Evolutionary conservation across 192 early-diverging fungal genomes (phyloP), one percentile per base, ranked within the genome.

Genomic region (Backusella australiensis): DNA sequence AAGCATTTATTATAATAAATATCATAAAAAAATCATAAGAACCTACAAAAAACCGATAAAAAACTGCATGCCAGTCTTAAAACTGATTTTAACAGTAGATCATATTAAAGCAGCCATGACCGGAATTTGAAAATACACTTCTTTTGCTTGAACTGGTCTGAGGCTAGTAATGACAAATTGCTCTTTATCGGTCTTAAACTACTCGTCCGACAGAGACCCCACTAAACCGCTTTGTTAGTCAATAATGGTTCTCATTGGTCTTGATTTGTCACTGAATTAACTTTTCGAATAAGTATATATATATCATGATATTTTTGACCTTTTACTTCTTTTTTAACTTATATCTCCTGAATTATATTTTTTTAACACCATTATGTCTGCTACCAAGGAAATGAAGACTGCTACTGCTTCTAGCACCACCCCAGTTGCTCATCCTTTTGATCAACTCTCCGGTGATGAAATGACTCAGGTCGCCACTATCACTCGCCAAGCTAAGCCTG

Each of bases 381-480:
- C 70, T 67, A 34, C 63, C 66, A 77, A 77, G 35, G 76, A 77
- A 77, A 77, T 77, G 71, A 77, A 77, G 14, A 63, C 76, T 52
- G 56, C 63, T 29, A 72, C 71, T 67, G 59, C 76, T n/a, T 65
- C 70, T 41, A 63, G 23, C 23, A 72, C 32, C 15, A 65, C 34
- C 26, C 29, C 67, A 32, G 12, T 38, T 53, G 19, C 71, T 34
- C 82, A 83, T 72, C 82, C 82, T n/a, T 67, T 83, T 36, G 82
- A 83, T 67, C 78, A 78, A 42, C 65, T 83, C 34, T 49, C 82
- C 8, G 39, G 74, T 41, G 76, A 79, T 34, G 82, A 83, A 79
- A 77, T 83, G 34, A 75, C 75, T 7, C 53, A 44, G n/a, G 78
- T 78, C 42, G 56, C 78, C 39, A 2, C 72, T 17, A 69, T 83